Base-by-base conservation (phyloP, 495 filamentous ascomycete genomes). In the Jackrogersella multiformis region DNA sequence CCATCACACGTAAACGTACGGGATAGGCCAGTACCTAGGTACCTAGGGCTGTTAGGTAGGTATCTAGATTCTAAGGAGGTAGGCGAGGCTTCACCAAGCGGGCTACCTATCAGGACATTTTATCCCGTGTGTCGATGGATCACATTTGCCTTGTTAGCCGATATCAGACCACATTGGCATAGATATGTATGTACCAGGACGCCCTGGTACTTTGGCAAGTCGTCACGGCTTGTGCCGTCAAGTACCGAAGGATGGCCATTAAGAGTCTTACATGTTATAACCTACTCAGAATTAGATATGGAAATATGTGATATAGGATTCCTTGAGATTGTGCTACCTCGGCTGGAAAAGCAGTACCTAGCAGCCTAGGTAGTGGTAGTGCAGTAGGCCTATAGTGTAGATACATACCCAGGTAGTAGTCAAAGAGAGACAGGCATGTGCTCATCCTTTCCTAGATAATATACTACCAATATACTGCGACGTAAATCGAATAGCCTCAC, bases 231-330 rank as follows among this genome's bases (percentile, higher is more conserved):
- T 57, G 8, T 61, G 15, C 36, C 28, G 26, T 20, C 49, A 57
- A 57, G 45, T 61, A 68, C 57, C 52, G 57, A 53, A 62, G 36
- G 52, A 62, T 62, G n/a, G 16, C 32, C 36, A 24, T 53, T 36
- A 36, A 12, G 30, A 53, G 16, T 20, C 23, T 18, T 34, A n/a
- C n/a, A n/a, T n/a, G n/a, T n/a, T 21, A 21, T 21, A 21, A 35
- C 30, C 20, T 35, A 18, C 39, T 18, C 39, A 6, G 16, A 13
- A 13, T 24, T 28, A n/a, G n/a, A n/a, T n/a, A n/a, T n/a, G n/a
- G n/a, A n/a, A n/a, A n/a, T n/a, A n/a, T n/a, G n/a, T n/a, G n/a
- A n/a, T 30, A 20, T 28, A 28, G 13, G 45, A 5, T 16, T 42
- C 13, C 42, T n/a, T 15, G 13, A 10, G 13, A 28, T 48, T 48